Base-by-base conservation (phyloP, 805 yeast genomes). In the Millerozyma acaciae region DNA sequence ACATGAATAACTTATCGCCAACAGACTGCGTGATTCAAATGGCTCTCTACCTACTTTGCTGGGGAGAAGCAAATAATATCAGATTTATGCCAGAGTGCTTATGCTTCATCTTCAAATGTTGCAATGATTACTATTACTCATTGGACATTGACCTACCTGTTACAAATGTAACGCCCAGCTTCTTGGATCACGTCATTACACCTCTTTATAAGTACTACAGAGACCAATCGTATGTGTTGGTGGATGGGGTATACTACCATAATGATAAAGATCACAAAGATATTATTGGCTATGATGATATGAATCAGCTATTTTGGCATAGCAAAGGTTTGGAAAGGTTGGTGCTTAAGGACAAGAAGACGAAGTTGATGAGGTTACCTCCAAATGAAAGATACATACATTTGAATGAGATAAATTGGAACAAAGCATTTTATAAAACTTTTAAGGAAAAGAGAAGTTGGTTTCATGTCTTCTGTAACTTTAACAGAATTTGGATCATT, bases 41-140 rank as follows among this genome's bases (percentile, higher is more conserved):
- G 12, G 76, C 84, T 0, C 56, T 87, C 6, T 88, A 79, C 48
- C 64, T 87, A 8, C 54, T 84, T 35, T 75, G 85, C 41, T 87
- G 96, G 96, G 94, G 95, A 1, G 96, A 87, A 52, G 87, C 95
- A 0, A 85, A 84, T 49, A 88, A 85, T 45, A 52, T 87, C 2
- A 68, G 96, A 41, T 87, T 84, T 47, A 80, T 87, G 78, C 96
- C 96, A 0, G 96, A 87, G 51, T 85, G 95, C 47, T 52, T 87
- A 15, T 85, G 94, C 40, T 87, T 88, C 45, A 75, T 87, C 16
- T 86, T 80, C 63, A 84, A 86, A 48, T 81, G 94, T 45, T 86
- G 94, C 31, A 72, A 74, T 30, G 89, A 83, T 48, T 71, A 71
- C 44, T 81, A 70, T 44, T 74, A 73, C 43, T 69, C 80, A 0